Conservation (phyloP, 139 green algal species). For the Micractinium sp. region DNA sequence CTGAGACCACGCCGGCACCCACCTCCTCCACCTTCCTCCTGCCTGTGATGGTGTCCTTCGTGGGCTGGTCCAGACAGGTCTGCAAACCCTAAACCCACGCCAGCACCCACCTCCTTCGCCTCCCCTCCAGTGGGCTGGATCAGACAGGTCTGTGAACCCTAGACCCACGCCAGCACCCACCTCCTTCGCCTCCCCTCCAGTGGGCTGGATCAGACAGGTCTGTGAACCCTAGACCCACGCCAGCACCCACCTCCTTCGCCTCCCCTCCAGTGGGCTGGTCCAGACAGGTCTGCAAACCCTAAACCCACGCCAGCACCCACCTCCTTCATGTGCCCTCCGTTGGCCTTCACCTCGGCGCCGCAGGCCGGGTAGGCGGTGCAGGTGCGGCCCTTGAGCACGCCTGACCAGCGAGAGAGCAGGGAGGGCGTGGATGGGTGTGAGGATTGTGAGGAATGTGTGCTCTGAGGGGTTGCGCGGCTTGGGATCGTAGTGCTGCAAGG, state of each 20-base stretch:
- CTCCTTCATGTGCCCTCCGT: slow-evolving; percentile 1
- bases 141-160: not conserved
- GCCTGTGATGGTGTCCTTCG: not conserved
- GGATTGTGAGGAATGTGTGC: not conserved
- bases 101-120: not conserved
- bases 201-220: not conserved
- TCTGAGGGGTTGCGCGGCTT: not conserved
- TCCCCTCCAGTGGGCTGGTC: slow-evolving; percentile 4
- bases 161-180: not conserved
- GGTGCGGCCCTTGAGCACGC: slow-evolving; percentile 14
- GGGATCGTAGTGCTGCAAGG: too few relatives aligned
- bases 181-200: not conserved
- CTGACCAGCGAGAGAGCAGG: not conserved
- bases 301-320: not conserved
- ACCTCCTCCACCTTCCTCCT: not conserved
- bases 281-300: not conserved
- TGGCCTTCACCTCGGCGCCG: slow-evolving; percentile 28
- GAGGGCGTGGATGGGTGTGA: too few relatives aligned
- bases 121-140: slow-evolving; percentile 4
- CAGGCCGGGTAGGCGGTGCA: slow-evolving; percentile 41
- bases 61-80: not conserved
- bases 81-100: not conserved
- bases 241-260: not conserved
- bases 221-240: not conserved
- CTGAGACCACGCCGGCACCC: too few relatives aligned